phyloP scores from a whole-genome alignment of 768 basidiomycete genomes.

The Suillus lakei region DNA sequence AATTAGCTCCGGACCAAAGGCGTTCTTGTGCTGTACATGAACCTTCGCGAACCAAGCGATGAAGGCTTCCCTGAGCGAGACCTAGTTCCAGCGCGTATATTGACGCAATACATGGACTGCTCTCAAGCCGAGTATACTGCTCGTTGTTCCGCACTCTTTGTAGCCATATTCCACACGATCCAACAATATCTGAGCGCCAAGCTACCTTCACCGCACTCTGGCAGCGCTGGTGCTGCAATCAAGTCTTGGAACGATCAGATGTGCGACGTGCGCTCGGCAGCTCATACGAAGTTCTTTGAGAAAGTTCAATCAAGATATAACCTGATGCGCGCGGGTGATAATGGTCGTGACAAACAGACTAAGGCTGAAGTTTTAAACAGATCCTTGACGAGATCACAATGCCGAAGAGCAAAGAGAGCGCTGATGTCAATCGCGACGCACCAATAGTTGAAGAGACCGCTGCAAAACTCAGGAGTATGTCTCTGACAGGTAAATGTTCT shows the following conservation, averaged over 20 bases:
- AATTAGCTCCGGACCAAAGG: constrained; percentile 15
- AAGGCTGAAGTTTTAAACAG: too few relatives aligned
- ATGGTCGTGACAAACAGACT: too few relatives aligned
- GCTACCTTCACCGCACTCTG: neutral
- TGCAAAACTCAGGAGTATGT: too few relatives aligned
- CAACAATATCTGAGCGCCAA: neutral
- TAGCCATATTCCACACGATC: constrained; percentile 15
- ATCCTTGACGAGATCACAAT: too few relatives aligned
- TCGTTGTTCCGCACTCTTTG: constrained; percentile 18
- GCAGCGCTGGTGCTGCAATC: too few relatives aligned
- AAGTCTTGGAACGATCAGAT: too few relatives aligned
- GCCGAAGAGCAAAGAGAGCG: too few relatives aligned
- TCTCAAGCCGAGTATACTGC: too few relatives aligned
- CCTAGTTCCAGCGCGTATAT: constrained; percentile 14
- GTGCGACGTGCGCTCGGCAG: neutral
- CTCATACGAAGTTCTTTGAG: constrained; percentile 1
- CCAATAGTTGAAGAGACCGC: too few relatives aligned
- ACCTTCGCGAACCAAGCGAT: constrained; percentile 11
- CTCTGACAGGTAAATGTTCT: too few relatives aligned
- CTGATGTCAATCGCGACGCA: too few relatives aligned
- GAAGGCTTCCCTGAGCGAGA: constrained; percentile 18
- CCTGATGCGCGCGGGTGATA: neutral
- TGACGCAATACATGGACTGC: constrained; percentile 9
- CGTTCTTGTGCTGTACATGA: constrained; percentile 23
- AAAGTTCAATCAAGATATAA: neutral